Base-by-base conservation (phyloP, 2,329 filamentous ascomycete genomes). In the Coniochaeta hoffmannii region DNA sequence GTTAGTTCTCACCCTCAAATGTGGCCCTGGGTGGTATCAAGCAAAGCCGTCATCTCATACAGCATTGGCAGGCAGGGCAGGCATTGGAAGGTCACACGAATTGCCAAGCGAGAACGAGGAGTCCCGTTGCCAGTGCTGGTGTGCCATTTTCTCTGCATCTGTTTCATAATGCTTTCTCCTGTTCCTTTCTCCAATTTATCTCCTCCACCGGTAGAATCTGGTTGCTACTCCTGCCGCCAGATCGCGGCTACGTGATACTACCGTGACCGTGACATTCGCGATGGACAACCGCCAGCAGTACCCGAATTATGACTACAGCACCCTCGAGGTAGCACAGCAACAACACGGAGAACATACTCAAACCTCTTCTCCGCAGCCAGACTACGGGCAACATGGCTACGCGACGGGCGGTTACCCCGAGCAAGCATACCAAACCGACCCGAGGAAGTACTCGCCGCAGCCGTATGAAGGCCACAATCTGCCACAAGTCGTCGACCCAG, bases 241-340 rank as follows among this genome's bases (percentile, higher is more conserved):
- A 46, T 46, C 41, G 41, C 41, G 41, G 41, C 41, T 46, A 15
- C 41, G 41, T 15, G 41, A 46, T 46, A 15, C 41, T 46, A 46
- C n/a, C n/a, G n/a, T n/a, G n/a, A n/a, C n/a, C n/a, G n/a, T n/a
- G n/a, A n/a, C 41, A 22, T 26, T 46, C 41, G 41, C 41, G 41
- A 46, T 46, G 41, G 41, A 46, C 6, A 46, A 46, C 41, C 41
- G 41, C 41, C 41, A 46, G 24, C 41, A 46, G 24, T 46, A 22
- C 15, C 41, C 41, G 2, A 46, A 53, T 7, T 53, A 53, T 12
- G 50, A 53, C 50, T 53, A 53, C 32, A 53, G 50, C 32, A 53
- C 50, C 22, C 32, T 53, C 17, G 50, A 53, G 50, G 50, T 53
- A 17, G 50, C 32, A 53, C 35, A 22, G 19, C 30, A 36, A 36